phyloP scores from a whole-genome alignment of 176 grass and related monocot species.

The Carex scoparia region DNA sequence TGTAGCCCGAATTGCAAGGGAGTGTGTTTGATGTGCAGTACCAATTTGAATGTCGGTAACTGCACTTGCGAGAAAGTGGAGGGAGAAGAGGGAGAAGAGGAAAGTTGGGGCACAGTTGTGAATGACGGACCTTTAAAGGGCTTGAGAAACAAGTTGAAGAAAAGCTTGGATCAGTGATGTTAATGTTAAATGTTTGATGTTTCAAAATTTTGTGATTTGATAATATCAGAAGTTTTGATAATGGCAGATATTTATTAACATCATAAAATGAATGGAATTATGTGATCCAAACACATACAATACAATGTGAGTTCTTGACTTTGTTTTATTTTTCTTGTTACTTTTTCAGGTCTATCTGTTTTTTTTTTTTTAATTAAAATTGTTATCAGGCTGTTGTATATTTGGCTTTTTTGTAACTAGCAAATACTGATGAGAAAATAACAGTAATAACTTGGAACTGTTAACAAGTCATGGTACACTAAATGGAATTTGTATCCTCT shows the following conservation, averaged over 20 bases:
- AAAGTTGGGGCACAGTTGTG: not conserved
- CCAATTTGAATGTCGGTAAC: slow-evolving; percentile 49
- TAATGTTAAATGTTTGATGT: slow-evolving; percentile 5
- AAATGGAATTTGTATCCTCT: too few species aligned
- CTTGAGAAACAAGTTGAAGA: slow-evolving; percentile 40
- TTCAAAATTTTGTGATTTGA: not conserved
- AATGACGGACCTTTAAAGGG: slow-evolving; percentile 41
- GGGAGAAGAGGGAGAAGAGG: not conserved
- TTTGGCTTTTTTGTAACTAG: not conserved
- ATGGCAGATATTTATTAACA: not conserved
- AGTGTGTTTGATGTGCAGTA: slow-evolving; percentile 47
- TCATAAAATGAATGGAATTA: not conserved
- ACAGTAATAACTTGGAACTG: not conserved
- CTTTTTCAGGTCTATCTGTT: not conserved
- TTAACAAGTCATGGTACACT: not conserved
- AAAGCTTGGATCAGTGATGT: slow-evolving; percentile 23
- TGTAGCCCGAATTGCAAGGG: slow-evolving; percentile 71
- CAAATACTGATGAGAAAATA: not conserved
- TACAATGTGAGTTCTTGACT: not conserved
- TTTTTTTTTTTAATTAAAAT: not conserved
- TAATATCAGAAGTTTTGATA: not conserved
- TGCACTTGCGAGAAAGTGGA: slow-evolving; percentile 39
- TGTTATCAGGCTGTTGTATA: not conserved
- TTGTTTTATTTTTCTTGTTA: not conserved
- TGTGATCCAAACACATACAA: not conserved